Conservation (phyloP, 306 rosid genomes). For the Corylus americana region DNA sequence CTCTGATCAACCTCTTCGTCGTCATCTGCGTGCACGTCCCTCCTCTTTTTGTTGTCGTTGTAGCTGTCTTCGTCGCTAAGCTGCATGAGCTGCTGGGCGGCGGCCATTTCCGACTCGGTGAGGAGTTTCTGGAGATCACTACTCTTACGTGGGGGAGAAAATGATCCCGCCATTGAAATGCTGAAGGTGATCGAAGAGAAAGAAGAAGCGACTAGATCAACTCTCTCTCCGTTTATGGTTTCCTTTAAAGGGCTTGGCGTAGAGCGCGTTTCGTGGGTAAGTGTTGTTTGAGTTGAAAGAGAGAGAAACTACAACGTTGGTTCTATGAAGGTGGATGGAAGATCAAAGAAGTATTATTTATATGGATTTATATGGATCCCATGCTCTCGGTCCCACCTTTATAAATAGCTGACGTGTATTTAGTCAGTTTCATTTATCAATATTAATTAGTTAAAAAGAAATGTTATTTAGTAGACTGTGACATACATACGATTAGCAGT, state of each 20-base stretch:
- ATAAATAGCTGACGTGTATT: not conserved
- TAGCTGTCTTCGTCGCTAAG: conserved; percentile 51
- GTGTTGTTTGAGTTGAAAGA: conserved; percentile 22
- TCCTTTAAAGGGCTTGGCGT: conserved; percentile 18
- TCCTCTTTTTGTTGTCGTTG: conserved; percentile 11
- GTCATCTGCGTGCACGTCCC: not conserved
- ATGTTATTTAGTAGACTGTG: too few relatives aligned
- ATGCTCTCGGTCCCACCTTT: not conserved
- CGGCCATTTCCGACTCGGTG: conserved; percentile 40
- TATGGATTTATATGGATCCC: not conserved
- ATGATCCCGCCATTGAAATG: conserved; percentile 23
- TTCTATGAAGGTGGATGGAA: conserved; percentile 38
- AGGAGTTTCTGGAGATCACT: conserved; percentile 17
- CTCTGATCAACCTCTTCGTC: conserved; percentile 35
- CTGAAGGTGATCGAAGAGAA: not conserved
- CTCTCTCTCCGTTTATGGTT: not conserved
- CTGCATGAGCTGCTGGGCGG: conserved; percentile 51
- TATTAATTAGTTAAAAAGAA: too few relatives aligned
- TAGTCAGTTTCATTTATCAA: not conserved
- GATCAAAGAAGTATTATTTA: not conserved
- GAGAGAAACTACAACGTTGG: conserved; percentile 40
- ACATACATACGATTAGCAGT: too few relatives aligned
- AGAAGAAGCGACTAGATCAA: not conserved
- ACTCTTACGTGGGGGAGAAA: not conserved
- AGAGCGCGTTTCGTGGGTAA: conserved; percentile 27